Conservation (phyloP, 1,284 basidiomycete genomes). For the Microbotryum saponariae region DNA sequence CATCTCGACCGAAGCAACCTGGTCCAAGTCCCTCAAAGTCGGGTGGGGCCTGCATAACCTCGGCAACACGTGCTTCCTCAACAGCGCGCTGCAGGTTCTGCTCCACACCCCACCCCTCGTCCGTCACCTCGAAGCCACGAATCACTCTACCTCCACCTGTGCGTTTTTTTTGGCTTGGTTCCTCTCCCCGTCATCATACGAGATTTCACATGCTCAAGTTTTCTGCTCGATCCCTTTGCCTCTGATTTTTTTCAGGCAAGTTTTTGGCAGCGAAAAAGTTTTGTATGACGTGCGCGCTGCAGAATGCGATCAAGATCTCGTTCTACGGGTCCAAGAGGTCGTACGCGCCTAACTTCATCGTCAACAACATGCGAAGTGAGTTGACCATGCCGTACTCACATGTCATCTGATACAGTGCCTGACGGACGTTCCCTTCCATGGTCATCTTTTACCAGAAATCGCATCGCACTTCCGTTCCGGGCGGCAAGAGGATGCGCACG, state of each 20-base stretch:
- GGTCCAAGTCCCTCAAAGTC: slow-evolving; percentile 37
- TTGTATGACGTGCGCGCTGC: slow-evolving; percentile 70
- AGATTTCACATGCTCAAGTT: no score
- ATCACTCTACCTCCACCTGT: slow-evolving; percentile 52
- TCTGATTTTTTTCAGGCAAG: slow-evolving; percentile 26
- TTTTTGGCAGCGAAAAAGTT: slow-evolving; percentile 44
- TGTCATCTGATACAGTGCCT: not conserved
- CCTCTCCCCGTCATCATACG: not conserved
- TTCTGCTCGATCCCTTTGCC: no score
- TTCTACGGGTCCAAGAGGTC: not conserved
- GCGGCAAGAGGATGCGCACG: slow-evolving; percentile 97
- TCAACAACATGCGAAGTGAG: slow-evolving; percentile 32
- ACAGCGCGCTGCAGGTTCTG: slow-evolving; percentile 88
- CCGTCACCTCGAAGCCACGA: slow-evolving; percentile 46
- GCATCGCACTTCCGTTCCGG: slow-evolving; percentile 83
- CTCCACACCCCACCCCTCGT: slow-evolving; percentile 88
- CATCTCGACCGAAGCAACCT: slow-evolving; percentile 32
- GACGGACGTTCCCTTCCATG: not conserved
- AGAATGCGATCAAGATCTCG: slow-evolving; percentile 51
- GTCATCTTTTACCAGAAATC: slow-evolving; percentile 55
- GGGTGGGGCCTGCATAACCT: slow-evolving; percentile 73
- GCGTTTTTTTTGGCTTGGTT: slow-evolving; percentile 34
- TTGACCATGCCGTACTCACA: not conserved
- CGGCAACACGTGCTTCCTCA: slow-evolving; percentile 97
- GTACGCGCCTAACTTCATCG: slow-evolving; percentile 27